Evolutionary conservation across 371 early-diverging fungal genomes (phyloP).

Genomic region (Mortierella sp.): DNA sequence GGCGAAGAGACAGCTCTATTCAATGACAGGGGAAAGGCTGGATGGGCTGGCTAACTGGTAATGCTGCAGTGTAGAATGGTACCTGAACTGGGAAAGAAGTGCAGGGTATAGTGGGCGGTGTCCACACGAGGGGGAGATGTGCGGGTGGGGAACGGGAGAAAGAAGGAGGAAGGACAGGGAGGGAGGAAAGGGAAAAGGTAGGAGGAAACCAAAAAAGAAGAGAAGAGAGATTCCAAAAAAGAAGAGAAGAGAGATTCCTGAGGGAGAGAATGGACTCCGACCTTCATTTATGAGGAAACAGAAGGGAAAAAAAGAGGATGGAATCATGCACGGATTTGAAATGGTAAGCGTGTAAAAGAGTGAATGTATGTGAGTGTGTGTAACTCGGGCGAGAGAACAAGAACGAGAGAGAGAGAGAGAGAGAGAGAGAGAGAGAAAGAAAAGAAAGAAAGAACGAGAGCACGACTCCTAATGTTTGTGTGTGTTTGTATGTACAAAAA

Average conservation of each 20-base stretch:
- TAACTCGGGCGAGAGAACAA: neutral
- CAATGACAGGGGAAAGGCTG: too few relatives aligned
- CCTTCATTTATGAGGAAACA: conserved; percentile 6
- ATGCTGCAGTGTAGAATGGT: too few relatives aligned
- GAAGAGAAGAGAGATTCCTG: neutral
- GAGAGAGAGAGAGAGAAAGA: neutral
- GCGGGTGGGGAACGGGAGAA: neutral
- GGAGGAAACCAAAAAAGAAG: neutral
- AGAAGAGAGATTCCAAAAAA: neutral
- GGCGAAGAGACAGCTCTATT: too few relatives aligned
- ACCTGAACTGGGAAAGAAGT: too few relatives aligned
- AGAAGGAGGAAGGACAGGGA: neutral
- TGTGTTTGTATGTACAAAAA: neutral
- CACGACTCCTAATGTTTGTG: neutral
- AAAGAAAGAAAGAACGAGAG: neutral
- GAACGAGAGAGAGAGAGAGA: neutral
- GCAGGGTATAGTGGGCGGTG: neutral
- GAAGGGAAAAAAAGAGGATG: too few relatives aligned
- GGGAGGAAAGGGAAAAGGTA: neutral
- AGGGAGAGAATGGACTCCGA: neutral
- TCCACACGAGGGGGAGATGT: neutral
- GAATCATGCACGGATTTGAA: neutral
- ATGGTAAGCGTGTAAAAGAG: neutral
- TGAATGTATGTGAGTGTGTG: neutral
- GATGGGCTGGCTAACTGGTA: too few relatives aligned